Evolutionary conservation across 768 basidiomycete species (phyloP).

Genomic region (Auricularia sp.): DNA sequence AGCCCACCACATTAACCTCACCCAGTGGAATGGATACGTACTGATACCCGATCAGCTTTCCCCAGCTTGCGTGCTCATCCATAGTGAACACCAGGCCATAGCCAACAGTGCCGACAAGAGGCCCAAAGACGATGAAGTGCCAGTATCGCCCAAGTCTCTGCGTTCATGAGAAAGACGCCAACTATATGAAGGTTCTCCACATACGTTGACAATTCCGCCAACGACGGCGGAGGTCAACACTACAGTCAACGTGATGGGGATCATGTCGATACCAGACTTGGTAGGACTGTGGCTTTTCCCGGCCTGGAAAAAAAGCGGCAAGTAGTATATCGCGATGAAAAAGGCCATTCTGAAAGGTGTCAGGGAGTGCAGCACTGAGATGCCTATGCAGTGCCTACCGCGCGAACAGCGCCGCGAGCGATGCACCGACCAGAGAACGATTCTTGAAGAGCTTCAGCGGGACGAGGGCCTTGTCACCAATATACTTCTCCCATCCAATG

Average conservation of each 20-base stretch:
- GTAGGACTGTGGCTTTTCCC: constrained; percentile 24
- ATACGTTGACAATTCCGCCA: constrained; percentile 16
- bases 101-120: constrained; percentile 13
- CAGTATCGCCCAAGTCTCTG: not conserved
- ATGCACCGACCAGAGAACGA: constrained; percentile 21
- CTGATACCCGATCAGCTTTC: constrained; percentile 29
- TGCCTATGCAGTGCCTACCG: not conserved
- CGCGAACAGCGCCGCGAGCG: constrained; percentile 13
- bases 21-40: constrained; percentile 22
- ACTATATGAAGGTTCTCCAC: too few species aligned
- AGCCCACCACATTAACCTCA: too few species aligned
- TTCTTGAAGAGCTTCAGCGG: constrained; percentile 25
- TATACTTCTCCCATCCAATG: constrained; percentile 26
- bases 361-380: not conserved
- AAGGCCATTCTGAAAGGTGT: constrained; percentile 2
- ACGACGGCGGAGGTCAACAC: constrained; percentile 21
- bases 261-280: constrained; percentile 30
- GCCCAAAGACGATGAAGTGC: not conserved
- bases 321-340: constrained; percentile 3
- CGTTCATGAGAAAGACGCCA: not conserved
- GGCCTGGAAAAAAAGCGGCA: constrained; percentile 25
- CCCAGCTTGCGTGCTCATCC: constrained; percentile 15
- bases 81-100: constrained; percentile 30
- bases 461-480: constrained; percentile 30
- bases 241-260: constrained; percentile 28